Base-by-base conservation (phyloP, 768 basidiomycete species). In the Russula compacta region DNA sequence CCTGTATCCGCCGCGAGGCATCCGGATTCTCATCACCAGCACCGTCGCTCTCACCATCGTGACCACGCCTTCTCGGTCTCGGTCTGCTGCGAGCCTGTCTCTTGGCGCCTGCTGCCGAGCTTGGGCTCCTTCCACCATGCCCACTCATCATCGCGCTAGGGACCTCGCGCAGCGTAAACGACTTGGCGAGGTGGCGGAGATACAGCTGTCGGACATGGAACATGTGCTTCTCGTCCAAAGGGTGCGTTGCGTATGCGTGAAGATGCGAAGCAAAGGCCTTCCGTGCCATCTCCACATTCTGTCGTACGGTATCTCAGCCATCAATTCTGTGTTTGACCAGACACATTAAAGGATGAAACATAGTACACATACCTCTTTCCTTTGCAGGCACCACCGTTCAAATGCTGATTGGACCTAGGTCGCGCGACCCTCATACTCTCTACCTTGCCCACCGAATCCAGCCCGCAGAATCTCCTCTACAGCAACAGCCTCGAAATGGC, bases 241-340 rank as follows among this genome's bases (percentile, higher is more conserved):
- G 95, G 74, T 99, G 97, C 0, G 97, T 99, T 35, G 97, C 88
- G 72, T 98, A 99, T 0, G 97, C 97, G 56, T 95, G 83, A 77
- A 98, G 85, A 72, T 95, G 93, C 0, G 95, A 97, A 39, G 84
- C 78, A 75, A 87, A 99, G 0, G 94, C 97, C 67, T 81, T 87
- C 32, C 91, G 83, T 17, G 97, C 93, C 15, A 86, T 71, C 14
- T 79, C 77, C 12, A 83, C 77, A 69, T 95, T 86, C 97, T 98
- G 62, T 2, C 54, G 50, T 14, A 58, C 40, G 14, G 24, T 3
- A 29, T 29, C 24, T 29, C 24, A 36, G 10, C 60, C 10, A 56
- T 65, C 17, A 44, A 19, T 36, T 14, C 14, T 29, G 24, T 29
- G 24, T 29, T 17, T 8, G 11, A n/a, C 33, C 21, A 17, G 38